Evolutionary conservation across 805 yeast genomes (phyloP), one percentile per base, ranked within the genome.

Genomic region (Torulaspora delbrueckii): DNA sequence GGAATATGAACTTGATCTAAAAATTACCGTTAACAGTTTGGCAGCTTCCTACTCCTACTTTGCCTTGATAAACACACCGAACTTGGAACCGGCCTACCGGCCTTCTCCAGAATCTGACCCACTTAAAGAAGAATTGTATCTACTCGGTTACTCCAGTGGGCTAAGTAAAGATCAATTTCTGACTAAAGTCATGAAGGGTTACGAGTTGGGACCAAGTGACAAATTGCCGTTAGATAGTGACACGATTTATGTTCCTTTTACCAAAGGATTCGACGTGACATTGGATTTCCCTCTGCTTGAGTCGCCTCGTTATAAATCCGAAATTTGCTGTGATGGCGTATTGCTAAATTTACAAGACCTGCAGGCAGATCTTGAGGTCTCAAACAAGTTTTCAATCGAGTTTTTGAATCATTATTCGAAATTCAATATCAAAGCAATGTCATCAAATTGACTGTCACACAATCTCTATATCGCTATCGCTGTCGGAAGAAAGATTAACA

Each of bases 391-490:
- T 18, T 36, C 37, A 13, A 47, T 55, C 24, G 35, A 44, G 27
- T 55, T 50, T 39, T 34, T 54, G 18, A 31, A 45, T 8, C 13
- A 41, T 10, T 43, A 38, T 37, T 48, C 54, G 14, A 10, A 42
- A 10, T 52, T 52, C 13, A 27, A 39, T 8, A 40, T 56, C 26
- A 40, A 48, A 22, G 55, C 50, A 5, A 32, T 50, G 16, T 28
- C 40, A 14, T 48, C 30, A n/a, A 25, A 9, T 13, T 19, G 23
- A 13, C 16, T 7, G 38, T 45, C 51, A 57, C n/a, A 64, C 53
- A 42, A 66, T 63, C 23, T 65, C 69, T 19, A 66, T 42, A 30
- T 64, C 69, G 46, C 67, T 64, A 14, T 56, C 65, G 44, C 57
- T 53, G 40, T 46, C 56, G 8, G 42, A 47, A 9, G 43, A 42